Evolutionary conservation across 2,329 filamentous ascomycete species (phyloP).

Genomic region (Amauroascus niger): DNA sequence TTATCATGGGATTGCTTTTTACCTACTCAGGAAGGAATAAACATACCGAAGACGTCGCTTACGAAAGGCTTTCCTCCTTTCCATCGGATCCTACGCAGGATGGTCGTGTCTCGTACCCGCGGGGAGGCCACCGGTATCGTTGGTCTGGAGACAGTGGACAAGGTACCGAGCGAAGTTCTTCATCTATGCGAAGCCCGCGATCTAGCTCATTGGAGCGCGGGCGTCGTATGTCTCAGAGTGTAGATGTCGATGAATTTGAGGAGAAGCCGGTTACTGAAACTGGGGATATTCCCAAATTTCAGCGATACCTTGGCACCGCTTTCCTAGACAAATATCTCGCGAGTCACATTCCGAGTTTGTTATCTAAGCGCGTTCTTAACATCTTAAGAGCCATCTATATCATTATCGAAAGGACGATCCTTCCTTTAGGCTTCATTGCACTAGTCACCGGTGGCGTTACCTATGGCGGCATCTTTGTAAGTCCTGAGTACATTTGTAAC

Average conservation of each 20-base stretch:
- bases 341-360: constrained; percentile 45
- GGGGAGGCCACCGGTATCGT: constrained; percentile 39
- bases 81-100: constrained; percentile 48
- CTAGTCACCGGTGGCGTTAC: constrained; percentile 64
- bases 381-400: constrained; percentile 53
- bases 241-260: constrained; percentile 43
- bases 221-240: constrained; percentile 29
- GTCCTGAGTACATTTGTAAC: constrained; percentile 28
- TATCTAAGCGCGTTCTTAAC: constrained; percentile 49
- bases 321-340: constrained; percentile 45
- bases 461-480: constrained; percentile 75
- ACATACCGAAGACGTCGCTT: constrained; percentile 20
- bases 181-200: constrained; percentile 52
- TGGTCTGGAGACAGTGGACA: constrained; percentile 64
- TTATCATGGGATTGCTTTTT: constrained; percentile 57
- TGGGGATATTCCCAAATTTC: constrained; percentile 31
- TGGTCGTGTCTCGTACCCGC: constrained; percentile 37
- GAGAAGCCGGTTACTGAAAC: constrained; percentile 38
- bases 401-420: constrained; percentile 62
- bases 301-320: constrained; percentile 39
- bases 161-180: constrained; percentile 60
- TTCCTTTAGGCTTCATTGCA: constrained; percentile 67
- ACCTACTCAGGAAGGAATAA: constrained; percentile 45
- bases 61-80: constrained; percentile 52
- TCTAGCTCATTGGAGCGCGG: constrained; percentile 53